Base-by-base conservation (phyloP, 805 yeast species). In the Torulaspora franciscae region DNA sequence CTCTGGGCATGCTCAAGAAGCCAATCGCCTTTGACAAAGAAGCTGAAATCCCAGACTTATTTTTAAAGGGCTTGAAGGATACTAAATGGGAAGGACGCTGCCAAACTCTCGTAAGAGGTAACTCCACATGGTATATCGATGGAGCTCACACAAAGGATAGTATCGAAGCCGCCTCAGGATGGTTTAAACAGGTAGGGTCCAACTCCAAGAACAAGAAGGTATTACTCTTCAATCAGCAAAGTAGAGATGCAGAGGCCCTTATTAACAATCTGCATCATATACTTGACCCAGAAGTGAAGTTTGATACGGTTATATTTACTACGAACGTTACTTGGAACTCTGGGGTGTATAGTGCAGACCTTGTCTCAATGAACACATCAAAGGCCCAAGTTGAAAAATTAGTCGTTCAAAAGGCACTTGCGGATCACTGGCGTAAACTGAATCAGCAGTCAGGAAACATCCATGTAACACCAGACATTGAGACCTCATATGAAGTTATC, bases 1-100 rank as follows among this genome's bases (percentile, higher is more conserved):
- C 68, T 37, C 64, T 83, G 37, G 80, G 81, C 0, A 65, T 75
- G 22, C 48, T 59, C 6, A 51, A 66, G 7, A 65, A 63, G 26
- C 51, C 34, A 23, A 45, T 45, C 1, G 33, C 43, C 6, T 14
- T 48, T 3, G 36, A 48, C 42, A 15, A 52, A 45, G 46, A 47
- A 15, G 35, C 56, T 8, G 23, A 19, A 10, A 25, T 82, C 32
- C 84, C 85, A 0, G 69, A 66, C 10, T 65, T 69, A 50, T 77
- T 83, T 45, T 49, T 70, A 4, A 54, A 56, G 11, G 97, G 96
- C 2, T 70, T 91, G 30, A 78, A 73, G 41, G 47, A 66, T 2
- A 85, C 95, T 1, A 68, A 72, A 36, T 93, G 98, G 96, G 93
- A 93, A n/a, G 99, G 99, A 1, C 73, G 99, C 55, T 91, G 98